Conservation (phyloP, 2,329 filamentous ascomycete species). For the Colletotrichum sp. region DNA sequence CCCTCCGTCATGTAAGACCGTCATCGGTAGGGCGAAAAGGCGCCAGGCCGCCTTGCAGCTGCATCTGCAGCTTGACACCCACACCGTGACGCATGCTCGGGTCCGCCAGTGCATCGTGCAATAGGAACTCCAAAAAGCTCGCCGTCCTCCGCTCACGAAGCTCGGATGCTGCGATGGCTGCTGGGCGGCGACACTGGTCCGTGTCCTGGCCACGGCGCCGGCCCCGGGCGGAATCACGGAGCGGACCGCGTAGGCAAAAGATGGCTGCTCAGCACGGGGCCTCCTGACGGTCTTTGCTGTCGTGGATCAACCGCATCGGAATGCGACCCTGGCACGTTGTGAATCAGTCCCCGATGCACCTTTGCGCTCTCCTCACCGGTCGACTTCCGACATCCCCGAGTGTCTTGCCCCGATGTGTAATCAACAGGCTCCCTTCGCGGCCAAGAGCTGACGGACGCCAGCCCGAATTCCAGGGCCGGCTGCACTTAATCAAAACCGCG, state of each 20-base stretch:
- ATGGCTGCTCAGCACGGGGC: neutral
- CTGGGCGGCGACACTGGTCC: slow-evolving; percentile 1
- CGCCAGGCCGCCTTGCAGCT: neutral
- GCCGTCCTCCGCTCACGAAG: neutral
- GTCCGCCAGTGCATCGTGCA: neutral
- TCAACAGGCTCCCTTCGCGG: neutral
- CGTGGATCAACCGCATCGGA: slow-evolving; percentile 7
- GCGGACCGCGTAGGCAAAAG: slow-evolving; percentile 4
- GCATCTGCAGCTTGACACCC: neutral
- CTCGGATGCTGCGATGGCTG: neutral
- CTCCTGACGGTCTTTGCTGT: slow-evolving; percentile 15
- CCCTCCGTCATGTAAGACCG: neutral
- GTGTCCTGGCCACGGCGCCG: slow-evolving; percentile 10
- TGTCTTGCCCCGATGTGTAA: neutral
- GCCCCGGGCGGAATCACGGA: slow-evolving; percentile 6
- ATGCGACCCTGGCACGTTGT: slow-evolving; percentile 8
- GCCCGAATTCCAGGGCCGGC: neutral
- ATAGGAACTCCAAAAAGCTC: neutral
- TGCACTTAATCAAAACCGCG: neutral
- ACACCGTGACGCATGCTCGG: neutral
- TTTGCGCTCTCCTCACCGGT: neutral
- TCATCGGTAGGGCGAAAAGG: neutral
- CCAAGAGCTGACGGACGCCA: neutral
- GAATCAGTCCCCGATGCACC: neutral
- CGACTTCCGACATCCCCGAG: neutral